Conservation (phyloP, 345 rosid genomes). For the Populus nigra region DNA sequence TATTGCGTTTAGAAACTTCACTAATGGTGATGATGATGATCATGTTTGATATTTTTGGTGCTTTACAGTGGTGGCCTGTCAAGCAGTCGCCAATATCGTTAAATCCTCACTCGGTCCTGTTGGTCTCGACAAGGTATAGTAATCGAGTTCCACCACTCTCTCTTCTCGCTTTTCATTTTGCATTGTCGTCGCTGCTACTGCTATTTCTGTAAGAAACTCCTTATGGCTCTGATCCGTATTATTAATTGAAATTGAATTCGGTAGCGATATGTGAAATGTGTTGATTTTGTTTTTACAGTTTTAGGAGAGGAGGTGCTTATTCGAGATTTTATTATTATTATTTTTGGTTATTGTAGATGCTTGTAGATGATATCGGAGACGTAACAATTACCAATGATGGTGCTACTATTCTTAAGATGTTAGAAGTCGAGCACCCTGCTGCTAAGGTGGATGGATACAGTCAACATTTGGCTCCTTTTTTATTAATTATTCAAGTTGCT, state of each 20-base stretch:
- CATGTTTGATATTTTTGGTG: background rate
- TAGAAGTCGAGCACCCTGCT: constrained; percentile 97
- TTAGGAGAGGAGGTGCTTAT: background rate
- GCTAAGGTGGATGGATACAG: constrained; percentile 61
- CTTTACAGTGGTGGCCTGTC: constrained; percentile 75
- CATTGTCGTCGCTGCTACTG: background rate
- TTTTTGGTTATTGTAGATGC: constrained; percentile 51
- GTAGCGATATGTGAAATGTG: background rate
- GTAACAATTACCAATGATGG: constrained; percentile 95
- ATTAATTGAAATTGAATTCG: background rate
- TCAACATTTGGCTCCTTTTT: background rate
- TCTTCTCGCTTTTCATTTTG: background rate
- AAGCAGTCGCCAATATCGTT: constrained; percentile 92
- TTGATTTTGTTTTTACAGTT: no score
- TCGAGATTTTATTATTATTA: no score
- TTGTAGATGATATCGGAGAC: constrained; percentile 95
- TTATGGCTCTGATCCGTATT: background rate
- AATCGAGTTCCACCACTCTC: background rate
- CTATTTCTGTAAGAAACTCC: background rate
- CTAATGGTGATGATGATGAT: background rate
- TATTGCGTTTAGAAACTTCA: background rate
- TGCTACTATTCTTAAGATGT: constrained; percentile 88
- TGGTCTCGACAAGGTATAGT: constrained; percentile 91
- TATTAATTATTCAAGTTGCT: background rate
- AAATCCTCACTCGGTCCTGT: constrained; percentile 96